Evolutionary conservation across 345 rosid species (phyloP), one percentile per base, ranked within the genome.

Genomic region (Arabis hirsuta): DNA sequence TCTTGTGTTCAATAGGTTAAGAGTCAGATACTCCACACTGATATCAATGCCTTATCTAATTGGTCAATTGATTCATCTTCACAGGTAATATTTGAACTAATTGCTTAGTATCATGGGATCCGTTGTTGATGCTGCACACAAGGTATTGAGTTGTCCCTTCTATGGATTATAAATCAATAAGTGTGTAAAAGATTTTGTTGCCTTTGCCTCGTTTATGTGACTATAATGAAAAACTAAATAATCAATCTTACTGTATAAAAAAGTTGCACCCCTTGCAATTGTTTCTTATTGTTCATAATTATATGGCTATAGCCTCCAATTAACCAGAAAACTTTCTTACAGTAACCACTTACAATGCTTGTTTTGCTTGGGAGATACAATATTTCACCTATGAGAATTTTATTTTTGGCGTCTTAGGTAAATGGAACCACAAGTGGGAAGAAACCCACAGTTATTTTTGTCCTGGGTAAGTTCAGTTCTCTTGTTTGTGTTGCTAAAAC

Each of bases 361-460:
- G 13, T 41, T 41, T 4, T 41, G 44, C 5, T 41, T 41, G 44
- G 45, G 45, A 42, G 36, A 32, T 32, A 32, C 36, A 32, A 4
- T 32, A 6, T 32, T 34, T 36, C 39, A 36, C 56, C 50, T 22
- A 22, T 38, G 10, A 55, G 65, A 64, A 24, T 22, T 29, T 46
- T 31, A 0, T 39, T 12, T 57, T 12, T 8, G 12, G 22, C 48
- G 13, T 64, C 8, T 39, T 47, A 81, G 68, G 69, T 69, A 56
- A 81, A 81, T 64, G 83, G 80, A 73, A 80, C 69, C 67, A 10
- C 81, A 60, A 66, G 81, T 55, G 84, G 66, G 63, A 90, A 90
- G 82, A 89, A 90, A 56, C 94, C 93, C 3, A 82, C 72, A 1
- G 96, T 93, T 76, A 85, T 93, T 73, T 93, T 93, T 82, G 98